Conservation (phyloP, 2,329 filamentous ascomycete genomes). For the Dactylellina cionopaga region DNA sequence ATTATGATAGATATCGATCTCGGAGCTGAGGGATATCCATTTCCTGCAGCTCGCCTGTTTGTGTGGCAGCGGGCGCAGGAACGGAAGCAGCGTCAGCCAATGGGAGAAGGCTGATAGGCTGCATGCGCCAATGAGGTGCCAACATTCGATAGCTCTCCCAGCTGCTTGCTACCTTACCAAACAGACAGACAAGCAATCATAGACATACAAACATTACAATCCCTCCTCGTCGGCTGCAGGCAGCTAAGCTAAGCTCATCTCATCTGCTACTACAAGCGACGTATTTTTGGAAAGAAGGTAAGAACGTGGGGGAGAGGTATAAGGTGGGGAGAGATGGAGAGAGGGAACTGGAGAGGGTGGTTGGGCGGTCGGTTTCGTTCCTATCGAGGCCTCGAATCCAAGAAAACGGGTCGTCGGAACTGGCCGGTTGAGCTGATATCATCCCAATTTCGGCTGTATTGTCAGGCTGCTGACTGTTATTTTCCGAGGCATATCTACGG, state of each 20-base stretch:
- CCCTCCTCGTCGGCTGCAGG: neutral
- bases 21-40: neutral
- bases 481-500: neutral
- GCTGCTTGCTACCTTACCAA: too few species aligned
- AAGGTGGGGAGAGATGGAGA: neutral
- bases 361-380: neutral
- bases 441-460: too few species aligned
- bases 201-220: neutral
- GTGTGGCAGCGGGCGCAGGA: slow-evolving; percentile 22
- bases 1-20: slow-evolving; percentile 1
- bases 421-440: slow-evolving; percentile 4
- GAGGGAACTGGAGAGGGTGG: too few species aligned
- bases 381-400: neutral
- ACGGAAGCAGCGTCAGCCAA: slow-evolving; percentile 10
- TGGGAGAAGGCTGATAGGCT: slow-evolving; percentile 14
- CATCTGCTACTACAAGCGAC: slow-evolving; percentile 46
- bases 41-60: slow-evolving; percentile 12
- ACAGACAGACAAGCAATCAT: neutral
- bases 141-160: slow-evolving; percentile 11
- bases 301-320: neutral
- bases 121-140: slow-evolving; percentile 35
- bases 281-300: slow-evolving; percentile 22
- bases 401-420: too few species aligned
- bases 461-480: too few species aligned
- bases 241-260: slow-evolving; percentile 3